Percentiles rank a stretch among this genome's conserved stretches.
phyloP scores from a whole-genome alignment of 352 stramenopile species.

The Aphanomyces invadans region DNA sequence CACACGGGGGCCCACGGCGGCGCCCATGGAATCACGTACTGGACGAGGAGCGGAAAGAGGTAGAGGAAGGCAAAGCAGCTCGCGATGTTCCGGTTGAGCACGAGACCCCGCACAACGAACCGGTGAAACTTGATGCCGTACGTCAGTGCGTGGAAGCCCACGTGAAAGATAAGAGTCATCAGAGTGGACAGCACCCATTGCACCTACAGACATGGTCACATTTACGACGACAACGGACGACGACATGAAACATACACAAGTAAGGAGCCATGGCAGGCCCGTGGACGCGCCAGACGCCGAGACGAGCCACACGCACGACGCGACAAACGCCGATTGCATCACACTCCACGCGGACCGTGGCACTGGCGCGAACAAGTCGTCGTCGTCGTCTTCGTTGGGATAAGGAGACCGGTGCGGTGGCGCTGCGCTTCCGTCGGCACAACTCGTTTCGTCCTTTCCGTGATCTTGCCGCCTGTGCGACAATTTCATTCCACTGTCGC shows the following conservation, averaged over 20 bases:
- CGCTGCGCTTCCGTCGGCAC: too few relatives aligned
- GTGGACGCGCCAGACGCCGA: background rate
- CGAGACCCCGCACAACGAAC: slow-evolving; percentile 68
- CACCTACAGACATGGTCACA: slow-evolving; percentile 44
- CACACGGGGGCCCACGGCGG: slow-evolving; percentile 83
- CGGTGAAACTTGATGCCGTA: slow-evolving; percentile 77
- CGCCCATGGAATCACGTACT: slow-evolving; percentile 83
- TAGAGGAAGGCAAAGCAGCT: slow-evolving; percentile 86
- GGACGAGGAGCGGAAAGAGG: slow-evolving; percentile 76
- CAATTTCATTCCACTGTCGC: background rate
- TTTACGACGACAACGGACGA: too few relatives aligned
- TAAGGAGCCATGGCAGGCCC: background rate
- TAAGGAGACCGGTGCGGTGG: background rate
- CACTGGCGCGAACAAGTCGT: background rate
- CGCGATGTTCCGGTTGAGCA: slow-evolving; percentile 78
- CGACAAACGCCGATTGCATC: background rate
- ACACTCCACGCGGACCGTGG: background rate
- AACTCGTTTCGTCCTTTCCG: too few relatives aligned
- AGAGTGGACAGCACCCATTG: slow-evolving; percentile 58
- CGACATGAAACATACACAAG: background rate
- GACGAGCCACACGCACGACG: background rate
- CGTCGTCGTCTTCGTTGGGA: background rate
- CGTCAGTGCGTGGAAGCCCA: slow-evolving; percentile 59
- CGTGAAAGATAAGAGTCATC: slow-evolving; percentile 56
- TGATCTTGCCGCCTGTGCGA: background rate